phyloP scores from a whole-genome alignment of 2,329 filamentous ascomycete species.

The Gremmenia infestans region DNA sequence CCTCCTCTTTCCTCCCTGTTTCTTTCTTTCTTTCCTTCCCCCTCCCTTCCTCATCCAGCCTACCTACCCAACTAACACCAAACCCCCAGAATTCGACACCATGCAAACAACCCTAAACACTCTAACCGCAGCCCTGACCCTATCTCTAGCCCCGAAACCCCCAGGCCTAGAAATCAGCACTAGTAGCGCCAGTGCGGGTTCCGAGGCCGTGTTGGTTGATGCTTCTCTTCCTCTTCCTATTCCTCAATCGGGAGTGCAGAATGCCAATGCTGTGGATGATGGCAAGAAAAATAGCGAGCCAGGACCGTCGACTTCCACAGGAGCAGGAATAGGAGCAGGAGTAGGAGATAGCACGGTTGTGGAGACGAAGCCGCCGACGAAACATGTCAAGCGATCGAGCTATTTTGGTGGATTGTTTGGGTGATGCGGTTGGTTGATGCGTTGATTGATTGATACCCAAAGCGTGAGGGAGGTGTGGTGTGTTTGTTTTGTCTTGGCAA shows the following conservation, averaged over 20 bases:
- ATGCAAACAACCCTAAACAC: constrained; percentile 10
- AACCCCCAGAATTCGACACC: constrained; percentile 4
- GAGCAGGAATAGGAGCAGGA: too few species aligned
- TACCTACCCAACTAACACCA: background rate
- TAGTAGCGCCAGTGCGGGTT: too few species aligned
- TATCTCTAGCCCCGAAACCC: background rate
- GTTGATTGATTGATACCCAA: background rate
- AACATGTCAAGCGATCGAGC: constrained; percentile 8
- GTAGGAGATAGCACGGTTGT: background rate
- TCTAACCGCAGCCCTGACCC: constrained; percentile 1
- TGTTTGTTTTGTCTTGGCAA: too few species aligned
- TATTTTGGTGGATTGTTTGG: constrained; percentile 9
- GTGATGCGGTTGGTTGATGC: background rate
- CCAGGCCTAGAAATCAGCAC: too few species aligned
- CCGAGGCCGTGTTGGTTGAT: too few species aligned
- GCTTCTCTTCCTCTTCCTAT: too few species aligned
- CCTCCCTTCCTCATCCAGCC: too few species aligned
- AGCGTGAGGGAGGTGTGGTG: background rate
- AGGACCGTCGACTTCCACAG: background rate
- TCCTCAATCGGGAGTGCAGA: too few species aligned
- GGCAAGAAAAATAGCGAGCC: background rate
- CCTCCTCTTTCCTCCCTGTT: too few species aligned
- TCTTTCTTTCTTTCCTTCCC: too few species aligned
- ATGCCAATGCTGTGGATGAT: too few species aligned
- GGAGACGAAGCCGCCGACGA: background rate